Evolutionary conservation across 192 early-diverging fungal species (phyloP), one percentile per base, ranked within the genome.

Genomic region (Linnemannia hyalina): DNA sequence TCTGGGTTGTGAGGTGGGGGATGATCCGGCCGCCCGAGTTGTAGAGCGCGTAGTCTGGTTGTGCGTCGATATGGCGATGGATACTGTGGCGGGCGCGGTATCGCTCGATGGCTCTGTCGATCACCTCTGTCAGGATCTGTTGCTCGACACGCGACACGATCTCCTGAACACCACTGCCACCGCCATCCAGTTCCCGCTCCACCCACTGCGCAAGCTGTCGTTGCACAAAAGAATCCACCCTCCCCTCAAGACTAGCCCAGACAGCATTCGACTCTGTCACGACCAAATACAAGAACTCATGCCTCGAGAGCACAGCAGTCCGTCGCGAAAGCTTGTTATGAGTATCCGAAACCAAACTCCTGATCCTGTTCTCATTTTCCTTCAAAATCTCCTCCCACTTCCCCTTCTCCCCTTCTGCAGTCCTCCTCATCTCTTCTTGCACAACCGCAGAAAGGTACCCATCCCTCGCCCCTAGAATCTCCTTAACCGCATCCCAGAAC

Each of bases 41-140:
- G 36, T 83, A 82, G 44, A 95, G 88, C 2, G 94, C 95, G 92
- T 91, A 96, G 83, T 96, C 95, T 6, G 94, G 89, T 74, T 89
- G 88, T 8, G 22, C 5, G 49, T 22, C 8, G 44, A 46, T 46
- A 44, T n/a, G 38, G 22, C 7, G 1, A 26, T 55, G 6, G n/a
- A 70, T 26, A 69, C 20, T 22, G 52, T 75, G 42, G 68, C 75
- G 32, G 46, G 42, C 13, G 42, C 57, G 41, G 57, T 91, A 91
- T 46, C 84, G 84, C 41, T 85, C 69, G 20, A 94, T 78, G 15
- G 91, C 92, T 11, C 85, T 84, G n/a, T 93, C 88, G 16, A 94
- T 92, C 80, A 92, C 84, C 18, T 88, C 82, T 13, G 79, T 73
- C 16, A 93, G 88, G 5, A 73, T 32, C 16, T 78, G 73, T 15